phyloP scores from a whole-genome alignment of 2,329 filamentous ascomycete species.

The Trichoderma simmonsii region DNA sequence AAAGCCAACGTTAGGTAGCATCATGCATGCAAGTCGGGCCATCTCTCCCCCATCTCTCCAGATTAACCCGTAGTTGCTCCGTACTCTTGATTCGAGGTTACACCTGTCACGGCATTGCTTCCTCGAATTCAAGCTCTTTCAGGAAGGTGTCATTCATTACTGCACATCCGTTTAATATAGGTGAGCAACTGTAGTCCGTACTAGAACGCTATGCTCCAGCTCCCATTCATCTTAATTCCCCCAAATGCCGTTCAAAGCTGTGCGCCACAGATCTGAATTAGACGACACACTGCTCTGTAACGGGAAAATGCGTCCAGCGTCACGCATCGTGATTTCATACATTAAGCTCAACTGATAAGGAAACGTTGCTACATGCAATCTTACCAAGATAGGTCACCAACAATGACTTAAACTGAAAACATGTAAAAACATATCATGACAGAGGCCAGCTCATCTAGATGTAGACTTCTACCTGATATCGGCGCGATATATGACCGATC shows the following conservation, averaged over 20 bases:
- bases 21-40: not conserved
- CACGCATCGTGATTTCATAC: not conserved
- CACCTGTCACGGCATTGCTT: not conserved
- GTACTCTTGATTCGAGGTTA: not conserved
- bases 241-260: not conserved
- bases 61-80: not conserved
- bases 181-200: not conserved
- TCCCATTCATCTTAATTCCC: not conserved
- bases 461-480: not conserved
- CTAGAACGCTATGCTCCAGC: not conserved
- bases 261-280: not conserved
- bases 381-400: not conserved
- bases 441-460: conserved; percentile 2
- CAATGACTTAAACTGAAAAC: not conserved
- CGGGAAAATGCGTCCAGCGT: not conserved
- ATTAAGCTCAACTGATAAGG: not conserved
- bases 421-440: not conserved
- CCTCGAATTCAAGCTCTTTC: not conserved
- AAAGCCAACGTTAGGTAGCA: not conserved
- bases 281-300: not conserved
- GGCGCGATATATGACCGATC: not conserved
- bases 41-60: not conserved
- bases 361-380: not conserved
- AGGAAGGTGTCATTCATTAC: not conserved
- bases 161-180: not conserved